Evolutionary conservation across 2,329 filamentous ascomycete species (phyloP), one percentile per base, ranked within the genome.

Genomic region (Colletotrichum sp.): DNA sequence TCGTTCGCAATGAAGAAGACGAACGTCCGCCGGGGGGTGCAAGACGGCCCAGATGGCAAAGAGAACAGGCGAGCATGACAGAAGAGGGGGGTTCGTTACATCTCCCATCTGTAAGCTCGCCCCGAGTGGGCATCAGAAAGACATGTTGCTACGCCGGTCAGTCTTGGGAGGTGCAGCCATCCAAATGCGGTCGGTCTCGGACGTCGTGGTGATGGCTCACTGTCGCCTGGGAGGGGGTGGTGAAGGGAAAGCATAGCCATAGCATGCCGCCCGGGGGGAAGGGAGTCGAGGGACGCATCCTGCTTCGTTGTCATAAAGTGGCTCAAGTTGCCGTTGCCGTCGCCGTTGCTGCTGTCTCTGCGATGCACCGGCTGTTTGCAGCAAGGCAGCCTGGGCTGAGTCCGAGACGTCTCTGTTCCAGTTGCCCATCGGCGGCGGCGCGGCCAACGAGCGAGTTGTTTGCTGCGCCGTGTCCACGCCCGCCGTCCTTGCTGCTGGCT

Each of bases 81-180:
- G 68, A 22, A 18, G 26, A 12, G 22, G 72, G 32, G 32, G 39
- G 24, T 12, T 16, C n/a, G 36, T 30, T 65, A 48, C 62, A 66
- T 36, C 32, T 39, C 48, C 44, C 62, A 66, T 36, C 52, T 39
- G 63, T 60, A n/a, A 59, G 73, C 57, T 60, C 10, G 57, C 6
- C 34, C 55, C n/a, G 69, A 36, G 44, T 34, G 69, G 72, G 36
- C 69, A 12, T 57, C 55, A 34, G 26, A 63, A 48, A 75, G 73
- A 68, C 64, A 72, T 52, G 62, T 59, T 73, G 73, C 18, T 64
- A 73, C 73, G 73, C 73, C 34, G 57, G 55, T 36, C 39, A 68
- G 63, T 75, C 70, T 75, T 73, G 70, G 70, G 44, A 75, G 59
- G 73, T 65, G 73, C 70, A 60, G 69, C 57, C 60, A 44, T 59